These are phyloP conservation scores for Vicia villosa DNA, from an alignment of 306 rosid species.

Conservation along the genomic window DNA sequence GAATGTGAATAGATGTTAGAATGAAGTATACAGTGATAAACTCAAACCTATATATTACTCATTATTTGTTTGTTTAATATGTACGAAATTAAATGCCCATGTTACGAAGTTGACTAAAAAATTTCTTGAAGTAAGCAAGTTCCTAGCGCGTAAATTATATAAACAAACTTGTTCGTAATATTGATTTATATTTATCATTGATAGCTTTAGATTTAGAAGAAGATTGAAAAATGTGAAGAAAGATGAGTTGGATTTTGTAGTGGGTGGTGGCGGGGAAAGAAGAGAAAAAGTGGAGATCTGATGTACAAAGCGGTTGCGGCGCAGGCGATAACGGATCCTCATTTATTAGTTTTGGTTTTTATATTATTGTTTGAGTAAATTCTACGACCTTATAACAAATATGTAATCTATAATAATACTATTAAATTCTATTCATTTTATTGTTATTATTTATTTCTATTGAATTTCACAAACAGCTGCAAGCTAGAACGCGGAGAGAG, in stretches of 20 bases:
- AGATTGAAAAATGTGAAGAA: conserved; percentile 34
- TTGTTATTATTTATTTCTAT: no score
- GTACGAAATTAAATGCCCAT: conserved; percentile 15
- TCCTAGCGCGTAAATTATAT: not conserved
- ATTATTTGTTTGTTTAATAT: no score
- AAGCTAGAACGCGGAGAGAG: no score
- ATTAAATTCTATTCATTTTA: not conserved
- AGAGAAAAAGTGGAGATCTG: conserved; percentile 31
- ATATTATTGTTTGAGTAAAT: not conserved
- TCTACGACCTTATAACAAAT: not conserved
- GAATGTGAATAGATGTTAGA: not conserved
- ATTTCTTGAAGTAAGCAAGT: conserved; percentile 35
- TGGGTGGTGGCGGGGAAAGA: conserved; percentile 44
- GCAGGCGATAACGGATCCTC: conserved; percentile 69
- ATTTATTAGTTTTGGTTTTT: conserved; percentile 35
- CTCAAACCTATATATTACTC: conserved; percentile 11
- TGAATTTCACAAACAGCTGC: no score
- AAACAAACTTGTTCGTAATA: not conserved
- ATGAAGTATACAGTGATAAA: conserved; percentile 13
- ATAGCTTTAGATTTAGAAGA: conserved; percentile 30
- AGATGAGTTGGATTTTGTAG: conserved; percentile 41
- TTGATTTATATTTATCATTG: not conserved
- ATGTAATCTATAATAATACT: not conserved
- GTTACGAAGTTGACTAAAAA: conserved; percentile 36
- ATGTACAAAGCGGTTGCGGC: conserved; percentile 51